Conservation (phyloP, 805 yeast species). For the Metschnikowia picachoensis region DNA sequence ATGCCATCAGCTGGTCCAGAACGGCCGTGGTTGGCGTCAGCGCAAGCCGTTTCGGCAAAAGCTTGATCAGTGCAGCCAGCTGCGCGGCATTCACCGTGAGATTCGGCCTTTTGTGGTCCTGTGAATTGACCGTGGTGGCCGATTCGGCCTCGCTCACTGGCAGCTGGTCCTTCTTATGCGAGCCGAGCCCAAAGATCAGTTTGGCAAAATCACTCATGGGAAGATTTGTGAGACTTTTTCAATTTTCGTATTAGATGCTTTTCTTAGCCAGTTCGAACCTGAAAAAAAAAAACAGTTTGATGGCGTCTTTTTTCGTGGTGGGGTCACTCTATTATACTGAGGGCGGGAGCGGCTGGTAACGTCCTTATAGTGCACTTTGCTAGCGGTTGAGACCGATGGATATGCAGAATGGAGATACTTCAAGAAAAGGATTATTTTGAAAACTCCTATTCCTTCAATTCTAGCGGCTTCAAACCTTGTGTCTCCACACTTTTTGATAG, state of each 20-base stretch:
- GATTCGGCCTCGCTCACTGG: slow-evolving; percentile 9
- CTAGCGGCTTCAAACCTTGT: too few relatives aligned
- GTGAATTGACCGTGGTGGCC: not conserved
- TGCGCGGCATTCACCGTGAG: not conserved
- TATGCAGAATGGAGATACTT: too few relatives aligned
- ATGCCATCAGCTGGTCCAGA: slow-evolving; percentile 56
- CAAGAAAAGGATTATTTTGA: too few relatives aligned
- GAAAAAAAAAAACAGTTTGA: too few relatives aligned
- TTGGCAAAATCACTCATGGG: slow-evolving; percentile 45
- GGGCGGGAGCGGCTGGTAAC: too few relatives aligned
- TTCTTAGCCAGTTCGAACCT: not conserved
- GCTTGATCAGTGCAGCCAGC: slow-evolving; percentile 15
- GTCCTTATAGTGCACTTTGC: too few relatives aligned
- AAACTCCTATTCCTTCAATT: too few relatives aligned
- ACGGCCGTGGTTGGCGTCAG: slow-evolving; percentile 67
- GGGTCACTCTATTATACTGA: too few relatives aligned
- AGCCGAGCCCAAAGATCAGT: slow-evolving; percentile 40
- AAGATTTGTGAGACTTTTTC: not conserved
- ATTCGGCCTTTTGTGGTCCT: not conserved
- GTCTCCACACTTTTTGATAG: too few relatives aligned
- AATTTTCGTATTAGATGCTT: too few relatives aligned
- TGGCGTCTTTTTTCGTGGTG: too few relatives aligned
- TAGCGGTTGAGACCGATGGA: too few relatives aligned
- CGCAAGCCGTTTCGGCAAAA: slow-evolving; percentile 37
- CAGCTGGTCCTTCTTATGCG: slow-evolving; percentile 26